Evolutionary conservation across 2,329 filamentous ascomycete species (phyloP), one percentile per base, ranked within the genome.

Genomic region (Escovopsis weberi): DNA sequence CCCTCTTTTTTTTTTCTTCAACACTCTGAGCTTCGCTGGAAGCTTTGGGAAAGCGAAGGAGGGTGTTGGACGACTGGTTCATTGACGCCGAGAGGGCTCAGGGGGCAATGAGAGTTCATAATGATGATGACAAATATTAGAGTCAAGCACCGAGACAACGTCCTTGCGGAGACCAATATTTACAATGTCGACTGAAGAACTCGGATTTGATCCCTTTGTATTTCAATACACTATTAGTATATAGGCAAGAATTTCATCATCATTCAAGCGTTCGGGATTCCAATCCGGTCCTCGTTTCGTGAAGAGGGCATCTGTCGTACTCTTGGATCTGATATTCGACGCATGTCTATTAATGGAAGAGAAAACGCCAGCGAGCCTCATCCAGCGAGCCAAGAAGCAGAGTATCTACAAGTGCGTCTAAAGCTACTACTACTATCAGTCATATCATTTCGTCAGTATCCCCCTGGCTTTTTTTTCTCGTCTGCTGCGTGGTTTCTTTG

Each of bases 41-140:
- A 61, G 62, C 60, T 61, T 58, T 37, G 28, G 28, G 28, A 10
- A 30, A 30, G 28, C 6, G 2, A 10, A 30, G 6, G 28, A 30
- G 28, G 2, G 28, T 10, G 10, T 6, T 6, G 28, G 28, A 30
- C 10, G 28, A 10, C 28, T 30, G 28, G 28, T 30, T 10, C 15
- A 15, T 36, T 19, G 18, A 38, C 48, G 47, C 51, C 43, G 15
- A 15, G 15, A 47, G 46, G 46, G 47, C 69, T 77, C 65, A 30
- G 28, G 28, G 10, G 28, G 28, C 28, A 30, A 6, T 6, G 28
- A 30, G 76, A 82, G 74, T 74, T 74, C 66, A 81, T 50, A 55
- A 74, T 94, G 88, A 95, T 94, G 87, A 94, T 78, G 77, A 80
- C 70, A 74, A 82, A 88, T 88, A 94, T 57, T 56, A 61, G 88